phyloP scores from a whole-genome alignment of 192 early-diverging fungal species.

The Coemansia sp. region DNA sequence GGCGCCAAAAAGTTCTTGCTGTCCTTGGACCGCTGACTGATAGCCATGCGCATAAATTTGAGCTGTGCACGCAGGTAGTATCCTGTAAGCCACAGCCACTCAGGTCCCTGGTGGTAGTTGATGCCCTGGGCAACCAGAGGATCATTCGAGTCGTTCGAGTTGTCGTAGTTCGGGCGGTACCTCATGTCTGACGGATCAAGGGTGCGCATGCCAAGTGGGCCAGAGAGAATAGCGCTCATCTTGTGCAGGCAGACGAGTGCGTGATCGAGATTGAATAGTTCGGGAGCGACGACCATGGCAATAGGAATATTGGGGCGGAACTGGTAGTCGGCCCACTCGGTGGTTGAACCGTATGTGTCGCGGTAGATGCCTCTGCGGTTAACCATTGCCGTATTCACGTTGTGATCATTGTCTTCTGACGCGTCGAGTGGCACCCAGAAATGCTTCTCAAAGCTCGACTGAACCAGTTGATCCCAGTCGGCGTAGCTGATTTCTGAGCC shows the following conservation, averaged over 20 bases:
- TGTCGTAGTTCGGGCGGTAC: slow-evolving; percentile 95
- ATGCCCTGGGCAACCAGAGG: slow-evolving; percentile 88
- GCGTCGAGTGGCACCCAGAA: slow-evolving; percentile 89
- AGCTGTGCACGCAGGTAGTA: slow-evolving; percentile 87
- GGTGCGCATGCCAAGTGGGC: slow-evolving; percentile 92
- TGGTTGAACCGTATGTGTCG: slow-evolving; percentile 73
- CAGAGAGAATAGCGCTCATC: slow-evolving; percentile 66
- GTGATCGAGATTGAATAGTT: slow-evolving; percentile 80
- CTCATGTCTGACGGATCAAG: slow-evolving; percentile 90
- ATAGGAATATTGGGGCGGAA: slow-evolving; percentile 88
- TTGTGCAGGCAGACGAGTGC: slow-evolving; percentile 68
- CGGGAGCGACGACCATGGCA: slow-evolving; percentile 93
- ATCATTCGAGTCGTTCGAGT: slow-evolving; percentile 84
- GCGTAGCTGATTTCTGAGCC: slow-evolving; percentile 56
- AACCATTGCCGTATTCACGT: slow-evolving; percentile 58
- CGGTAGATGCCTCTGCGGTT: slow-evolving; percentile 94
- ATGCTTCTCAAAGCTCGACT: slow-evolving; percentile 76
- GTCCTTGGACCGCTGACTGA: slow-evolving; percentile 8
- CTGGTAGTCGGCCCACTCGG: slow-evolving; percentile 85
- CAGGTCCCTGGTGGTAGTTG: slow-evolving; percentile 98
- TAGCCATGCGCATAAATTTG: slow-evolving; percentile 56
- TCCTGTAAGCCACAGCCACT: slow-evolving; percentile 95
- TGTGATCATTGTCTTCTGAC: slow-evolving; percentile 60
- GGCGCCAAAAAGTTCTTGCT: slow-evolving; percentile 16
- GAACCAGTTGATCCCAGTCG: slow-evolving; percentile 79